phyloP scores from a whole-genome alignment of 495 filamentous ascomycete species.

The Lichenothelia convexa region DNA sequence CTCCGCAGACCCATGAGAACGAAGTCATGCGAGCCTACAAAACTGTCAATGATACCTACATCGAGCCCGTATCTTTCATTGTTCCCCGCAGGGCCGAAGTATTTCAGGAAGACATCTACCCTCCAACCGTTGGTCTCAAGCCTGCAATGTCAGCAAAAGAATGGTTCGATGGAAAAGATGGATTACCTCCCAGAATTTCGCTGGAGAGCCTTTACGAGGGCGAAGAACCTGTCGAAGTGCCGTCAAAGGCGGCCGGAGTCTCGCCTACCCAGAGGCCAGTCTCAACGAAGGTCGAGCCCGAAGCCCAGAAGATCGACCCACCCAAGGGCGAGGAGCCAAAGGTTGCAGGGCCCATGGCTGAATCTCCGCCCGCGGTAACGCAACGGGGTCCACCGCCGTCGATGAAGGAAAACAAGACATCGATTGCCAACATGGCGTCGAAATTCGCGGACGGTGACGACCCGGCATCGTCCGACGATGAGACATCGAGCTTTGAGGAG shows the following conservation, averaged over 20 bases:
- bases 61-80: conserved; percentile 94
- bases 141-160: conserved; percentile 62
- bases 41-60: conserved; percentile 82
- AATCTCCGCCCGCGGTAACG: conserved; percentile 19
- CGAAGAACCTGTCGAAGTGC: conserved; percentile 51
- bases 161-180: conserved; percentile 74
- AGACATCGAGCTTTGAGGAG: conserved; percentile 69
- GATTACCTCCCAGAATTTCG: conserved; percentile 73
- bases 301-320: conserved; percentile 12
- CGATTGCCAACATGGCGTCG: conserved; percentile 63
- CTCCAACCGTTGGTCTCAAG: conserved; percentile 56
- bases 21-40: conserved; percentile 93
- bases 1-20: conserved; percentile 62
- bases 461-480: conserved; percentile 33
- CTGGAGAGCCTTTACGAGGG: conserved; percentile 84
- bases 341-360: conserved; percentile 28
- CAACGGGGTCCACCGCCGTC: conserved; percentile 40
- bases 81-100: conserved; percentile 88
- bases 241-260: conserved; percentile 24
- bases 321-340: too few species aligned
- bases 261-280: conserved; percentile 31
- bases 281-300: conserved; percentile 34
- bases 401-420: conserved; percentile 66
- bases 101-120: conserved; percentile 96
- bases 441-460: conserved; percentile 67